A percentile compares a stretch with the other conserved stretches of the same genome.
Conservation (phyloP, 768 basidiomycete genomes). For the Mycena leptocephala region DNA sequence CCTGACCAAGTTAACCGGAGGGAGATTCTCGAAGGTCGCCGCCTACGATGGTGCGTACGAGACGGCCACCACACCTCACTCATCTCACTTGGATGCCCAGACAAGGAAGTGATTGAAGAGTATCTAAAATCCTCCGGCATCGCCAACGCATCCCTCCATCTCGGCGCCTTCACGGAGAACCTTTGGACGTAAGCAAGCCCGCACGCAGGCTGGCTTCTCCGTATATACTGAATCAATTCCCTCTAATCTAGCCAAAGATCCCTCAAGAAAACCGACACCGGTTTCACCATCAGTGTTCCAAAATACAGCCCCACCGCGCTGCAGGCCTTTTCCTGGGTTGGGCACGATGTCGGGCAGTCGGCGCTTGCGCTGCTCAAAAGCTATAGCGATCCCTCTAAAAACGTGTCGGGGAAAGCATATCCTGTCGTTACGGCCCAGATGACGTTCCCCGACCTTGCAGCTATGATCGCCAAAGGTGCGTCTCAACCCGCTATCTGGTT, state of each 20-base stretch:
- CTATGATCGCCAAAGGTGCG: neutral
- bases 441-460: conserved; percentile 2
- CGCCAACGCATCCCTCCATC: neutral
- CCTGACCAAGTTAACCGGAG: neutral
- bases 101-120: neutral
- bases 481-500: neutral
- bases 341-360: neutral
- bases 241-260: neutral
- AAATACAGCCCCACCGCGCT: neutral
- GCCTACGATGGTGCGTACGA: conserved; percentile 1
- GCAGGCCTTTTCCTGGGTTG: conserved; percentile 14
- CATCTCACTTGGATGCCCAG: neutral
- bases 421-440: conserved; percentile 13
- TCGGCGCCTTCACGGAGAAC: neutral
- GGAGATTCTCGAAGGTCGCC: neutral
- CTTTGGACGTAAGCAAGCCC: neutral
- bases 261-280: conserved; percentile 13
- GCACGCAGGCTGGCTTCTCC: too few species aligned
- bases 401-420: conserved; percentile 7
- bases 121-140: conserved; percentile 1
- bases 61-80: neutral
- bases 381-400: conserved; percentile 5
- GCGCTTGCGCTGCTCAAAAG: conserved; percentile 12
- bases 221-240: neutral
- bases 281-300: neutral